Evolutionary conservation across 129 eudicot genomes (phyloP), one percentile per base, ranked within the genome.

Genomic region (Lonicera japonica): DNA sequence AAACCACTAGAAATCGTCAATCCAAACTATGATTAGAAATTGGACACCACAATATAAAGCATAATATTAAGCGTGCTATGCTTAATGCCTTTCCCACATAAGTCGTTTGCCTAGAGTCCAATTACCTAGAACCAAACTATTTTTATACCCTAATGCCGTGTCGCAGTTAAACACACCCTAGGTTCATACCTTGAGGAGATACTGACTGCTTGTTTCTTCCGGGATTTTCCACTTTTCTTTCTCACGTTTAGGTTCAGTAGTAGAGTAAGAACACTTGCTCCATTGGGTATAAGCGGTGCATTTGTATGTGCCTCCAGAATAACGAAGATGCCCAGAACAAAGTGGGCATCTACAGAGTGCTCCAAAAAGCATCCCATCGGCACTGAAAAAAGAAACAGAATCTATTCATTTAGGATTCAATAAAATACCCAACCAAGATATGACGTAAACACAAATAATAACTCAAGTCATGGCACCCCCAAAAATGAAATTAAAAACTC

Each of bases 351-450:
- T 76, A 16, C 66, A 60, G 46, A 85, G 96, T 34, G 88, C 79
- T 52, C 99, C 96, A 69, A 92, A 92, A 56, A 82, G 84, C 99
- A 88, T 88, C 54, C 88, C 96, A 55, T 92, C 99, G 53, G 89
- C 99, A 79, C 99, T 92, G 77, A 58, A 64, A 10, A 73, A 48
- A 52, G n/a, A 29, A 29, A 29, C 36, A 29, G 36, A 29, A 16
- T n/a, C n/a, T n/a, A n/a, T n/a, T n/a, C n/a, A n/a, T n/a, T n/a
- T n/a, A n/a, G n/a, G n/a, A n/a, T n/a, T n/a, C n/a, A n/a, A n/a
- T n/a, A n/a, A n/a, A n/a, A n/a, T n/a, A n/a, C n/a, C n/a, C n/a
- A n/a, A n/a, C n/a, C n/a, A n/a, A n/a, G n/a, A n/a, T n/a, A n/a
- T n/a, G n/a, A 59, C 56, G 64, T 23, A 63, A 10, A 61, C 13